Base-by-base conservation (phyloP, 768 basidiomycete species). In the Suillus ampliporus region DNA sequence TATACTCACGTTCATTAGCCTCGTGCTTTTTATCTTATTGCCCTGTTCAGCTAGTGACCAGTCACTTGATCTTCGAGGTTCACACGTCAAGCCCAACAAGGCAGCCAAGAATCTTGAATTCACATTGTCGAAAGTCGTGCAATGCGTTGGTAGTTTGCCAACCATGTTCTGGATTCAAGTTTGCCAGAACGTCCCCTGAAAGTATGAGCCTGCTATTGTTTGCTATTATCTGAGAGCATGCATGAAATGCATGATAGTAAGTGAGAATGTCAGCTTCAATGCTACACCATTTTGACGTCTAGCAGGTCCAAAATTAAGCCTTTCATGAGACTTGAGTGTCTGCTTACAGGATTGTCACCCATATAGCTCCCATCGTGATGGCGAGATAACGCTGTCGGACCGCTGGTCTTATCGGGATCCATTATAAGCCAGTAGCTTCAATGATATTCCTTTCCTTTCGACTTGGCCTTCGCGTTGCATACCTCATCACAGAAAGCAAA, bases 311-410 rank as follows among this genome's bases (percentile, higher is more conserved):
- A 56, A 56, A 56, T 56, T 3, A 56, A 40, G 38, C 23, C 17
- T 40, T 19, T 17, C 35, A 54, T 35, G 31, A 37, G 48, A 31
- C 14, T 31, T 6, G 31, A 54, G 38, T 11, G 51, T 5, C n/a
- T 34, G 53, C 28, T 13, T 21, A 15, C 34, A 34, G 11, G 56
- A 38, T 40, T 37, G 48, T 13, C 23, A 59, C 46, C 23, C 17
- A 51, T 28, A 13, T 23, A 21, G 19, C 57, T 26, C 60, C 34
- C 57, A 26, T 31, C 31, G 31, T 31, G 31, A 31, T 59, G 38
- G 37, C 56, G 15, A 38, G 14, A 61, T 61, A 26, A 35, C 41
- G 61, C 43, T 19, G 57, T 28, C 38, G 61, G 61, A 21, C 54
- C 43, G 61, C 11, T 31, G 15, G 26, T 35, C 61, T 61, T 61